phyloP scores from a whole-genome alignment of 306 rosid species.

The Quillaja saponaria region DNA sequence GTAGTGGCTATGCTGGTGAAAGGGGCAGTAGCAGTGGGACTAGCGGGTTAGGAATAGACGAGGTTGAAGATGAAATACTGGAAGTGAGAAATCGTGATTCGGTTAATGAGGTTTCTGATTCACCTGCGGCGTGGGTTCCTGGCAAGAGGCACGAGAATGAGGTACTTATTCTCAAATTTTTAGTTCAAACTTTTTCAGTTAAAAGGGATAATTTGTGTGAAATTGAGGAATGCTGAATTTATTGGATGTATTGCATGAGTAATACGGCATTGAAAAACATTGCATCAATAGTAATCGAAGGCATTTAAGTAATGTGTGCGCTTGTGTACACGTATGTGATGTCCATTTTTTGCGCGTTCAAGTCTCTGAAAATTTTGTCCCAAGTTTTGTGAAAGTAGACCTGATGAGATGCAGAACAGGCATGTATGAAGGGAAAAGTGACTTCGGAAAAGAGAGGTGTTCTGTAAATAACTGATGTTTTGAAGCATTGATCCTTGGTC shows the following conservation, averaged over 20 bases:
- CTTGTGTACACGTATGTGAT: no score
- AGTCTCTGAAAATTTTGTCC: neutral
- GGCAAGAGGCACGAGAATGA: conserved; percentile 67
- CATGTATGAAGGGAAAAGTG: neutral
- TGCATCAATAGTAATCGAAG: no score
- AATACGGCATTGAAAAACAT: no score
- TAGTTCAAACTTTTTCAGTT: neutral
- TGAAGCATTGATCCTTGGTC: conserved; percentile 5
- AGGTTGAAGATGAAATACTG: conserved; percentile 49
- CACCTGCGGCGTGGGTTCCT: conserved; percentile 54
- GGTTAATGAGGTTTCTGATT: conserved; percentile 40
- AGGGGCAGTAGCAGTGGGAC: conserved; percentile 69
- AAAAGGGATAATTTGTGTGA: neutral
- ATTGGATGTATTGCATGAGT: neutral
- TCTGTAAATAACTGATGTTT: neutral
- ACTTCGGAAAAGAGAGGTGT: neutral
- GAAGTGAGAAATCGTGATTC: conserved; percentile 44
- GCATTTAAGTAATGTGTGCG: no score
- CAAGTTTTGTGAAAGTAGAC: conserved; percentile 3
- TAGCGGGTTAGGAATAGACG: conserved; percentile 49
- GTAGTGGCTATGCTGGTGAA: conserved; percentile 90
- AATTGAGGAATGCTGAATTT: neutral
- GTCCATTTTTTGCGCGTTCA: neutral
- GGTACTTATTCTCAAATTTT: conserved; percentile 40
- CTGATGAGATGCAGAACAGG: neutral